A percentile compares a stretch with the other conserved stretches of the same genome.
Evolutionary conservation across 2,329 filamentous ascomycete genomes (phyloP).

Genomic region (Aspergillus sergii): DNA sequence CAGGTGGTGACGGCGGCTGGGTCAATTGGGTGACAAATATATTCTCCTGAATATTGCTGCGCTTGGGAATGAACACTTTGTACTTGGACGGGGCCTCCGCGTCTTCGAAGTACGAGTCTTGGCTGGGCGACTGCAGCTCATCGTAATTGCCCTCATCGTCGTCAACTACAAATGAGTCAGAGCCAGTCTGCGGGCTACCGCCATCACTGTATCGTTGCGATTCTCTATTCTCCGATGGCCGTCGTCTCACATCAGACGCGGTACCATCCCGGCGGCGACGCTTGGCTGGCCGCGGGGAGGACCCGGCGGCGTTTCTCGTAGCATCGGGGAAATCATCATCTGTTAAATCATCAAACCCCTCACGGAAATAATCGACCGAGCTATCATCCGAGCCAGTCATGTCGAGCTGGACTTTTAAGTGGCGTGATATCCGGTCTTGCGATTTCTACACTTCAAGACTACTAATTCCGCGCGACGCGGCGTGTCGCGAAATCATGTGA

Average conservation of each 20-base stretch:
- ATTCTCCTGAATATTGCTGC: slow-evolving; percentile 42
- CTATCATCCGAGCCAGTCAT: slow-evolving; percentile 35
- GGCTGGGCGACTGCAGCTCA: slow-evolving; percentile 18
- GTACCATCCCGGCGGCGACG: slow-evolving; percentile 35
- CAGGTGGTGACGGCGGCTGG: slow-evolving; percentile 53
- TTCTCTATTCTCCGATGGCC: slow-evolving; percentile 2
- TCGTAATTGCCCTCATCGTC: slow-evolving; percentile 26
- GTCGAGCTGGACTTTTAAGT: slow-evolving; percentile 5
- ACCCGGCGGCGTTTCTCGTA: slow-evolving; percentile 4
- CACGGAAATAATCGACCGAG: slow-evolving; percentile 34
- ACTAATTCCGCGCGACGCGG: slow-evolving; percentile 17
- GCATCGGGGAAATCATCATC: slow-evolving; percentile 25
- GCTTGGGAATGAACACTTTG: slow-evolving; percentile 46
- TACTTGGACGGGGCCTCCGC: slow-evolving; percentile 34
- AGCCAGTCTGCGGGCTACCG: slow-evolving; percentile 18
- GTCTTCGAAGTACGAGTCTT: slow-evolving; percentile 19
- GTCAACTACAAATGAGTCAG: slow-evolving; percentile 22
- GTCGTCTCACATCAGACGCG: not conserved
- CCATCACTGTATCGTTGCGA: not conserved
- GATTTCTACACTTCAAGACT: not conserved
- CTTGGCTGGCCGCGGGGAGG: slow-evolving; percentile 34
- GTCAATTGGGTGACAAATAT: slow-evolving; percentile 53
- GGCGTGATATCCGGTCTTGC: not conserved
- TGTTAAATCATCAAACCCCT: slow-evolving; percentile 32
- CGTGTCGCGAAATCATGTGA: slow-evolving; percentile 22